phyloP scores from a whole-genome alignment of 2,329 filamentous ascomycete species.

The Ascomycota sp. region DNA sequence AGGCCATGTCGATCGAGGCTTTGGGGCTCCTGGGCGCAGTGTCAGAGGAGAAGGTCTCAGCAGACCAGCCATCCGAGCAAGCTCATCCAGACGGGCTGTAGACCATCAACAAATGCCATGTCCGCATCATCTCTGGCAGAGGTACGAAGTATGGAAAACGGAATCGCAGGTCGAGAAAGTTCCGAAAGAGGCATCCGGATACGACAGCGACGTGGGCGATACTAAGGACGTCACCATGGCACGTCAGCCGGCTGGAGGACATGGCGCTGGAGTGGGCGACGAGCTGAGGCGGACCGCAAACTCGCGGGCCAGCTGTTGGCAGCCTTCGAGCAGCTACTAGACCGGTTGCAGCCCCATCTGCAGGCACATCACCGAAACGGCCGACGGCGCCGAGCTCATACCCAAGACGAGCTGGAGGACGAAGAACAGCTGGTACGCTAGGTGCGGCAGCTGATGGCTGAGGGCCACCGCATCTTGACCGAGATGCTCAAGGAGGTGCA shows the following conservation, averaged over 20 bases:
- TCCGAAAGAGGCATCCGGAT: constrained; percentile 39
- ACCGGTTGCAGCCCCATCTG: constrained; percentile 66
- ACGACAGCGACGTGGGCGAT: constrained; percentile 67
- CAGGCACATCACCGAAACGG: constrained; percentile 69
- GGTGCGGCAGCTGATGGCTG: constrained; percentile 75
- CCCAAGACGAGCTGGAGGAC: constrained; percentile 78
- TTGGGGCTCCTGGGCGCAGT: too few species aligned
- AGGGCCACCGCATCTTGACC: constrained; percentile 60
- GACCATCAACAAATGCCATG: too few species aligned
- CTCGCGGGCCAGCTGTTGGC: constrained; percentile 56
- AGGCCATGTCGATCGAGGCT: too few species aligned
- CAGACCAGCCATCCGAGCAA: too few species aligned
- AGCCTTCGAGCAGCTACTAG: constrained; percentile 59
- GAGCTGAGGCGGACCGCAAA: constrained; percentile 46
- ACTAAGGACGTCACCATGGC: constrained; percentile 48
- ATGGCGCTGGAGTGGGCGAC: constrained; percentile 11
- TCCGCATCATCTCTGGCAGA: too few species aligned
- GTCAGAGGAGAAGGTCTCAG: too few species aligned
- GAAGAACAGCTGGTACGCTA: constrained; percentile 75
- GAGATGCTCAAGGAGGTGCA: constrained; percentile 58
- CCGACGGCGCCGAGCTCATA: constrained; percentile 61
- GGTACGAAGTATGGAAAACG: too few species aligned
- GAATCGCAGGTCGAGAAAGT: constrained; percentile 50
- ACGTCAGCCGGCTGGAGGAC: constrained; percentile 44
- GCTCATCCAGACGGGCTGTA: too few species aligned